Evolutionary conservation across 108 stramenopile genomes (phyloP), one percentile per base, ranked within the genome.

Genomic region (Pseudonitzschia multistriata): DNA sequence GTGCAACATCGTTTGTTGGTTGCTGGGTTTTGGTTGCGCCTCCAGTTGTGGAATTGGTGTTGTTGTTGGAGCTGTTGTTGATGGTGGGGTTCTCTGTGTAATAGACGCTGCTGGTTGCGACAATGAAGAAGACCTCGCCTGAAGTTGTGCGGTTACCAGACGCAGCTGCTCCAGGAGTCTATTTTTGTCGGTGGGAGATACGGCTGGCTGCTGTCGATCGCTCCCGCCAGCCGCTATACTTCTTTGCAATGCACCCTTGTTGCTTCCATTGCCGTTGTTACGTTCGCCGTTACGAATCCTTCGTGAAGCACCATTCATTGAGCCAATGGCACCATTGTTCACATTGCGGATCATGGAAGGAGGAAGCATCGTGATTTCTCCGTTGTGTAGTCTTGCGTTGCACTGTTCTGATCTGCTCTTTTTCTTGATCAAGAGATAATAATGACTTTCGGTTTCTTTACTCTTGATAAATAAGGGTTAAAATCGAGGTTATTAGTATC

Each of bases 81-180:
- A 13, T 6, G 7, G 2, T 4, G 42, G 8, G 1, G 8, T 13
- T 1, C 13, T 45, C 1, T 13, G 28, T 27, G 83, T 25, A 47
- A 76, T 0, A 59, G 82, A 37, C 49, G 80, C 31, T 45, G 81
- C 55, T 15, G 75, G 28, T 69, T 33, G 17, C 79, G 80, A 24
- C 49, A 49, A 11, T 56, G 25, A 13, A 30, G 65, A 25, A 48
- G 40, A 27, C 48, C 25, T 45, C 28, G 47, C 47, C 48, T 25
- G 37, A 31, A 52, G 22, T 8, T 52, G 50, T 2, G 50, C 7
- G 24, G 50, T 24, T 22, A 52, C 24, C 22, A 52, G 24, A 7
- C 50, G 50, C 50, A 52, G 8, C 8, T 52, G 50, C 25, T 52
- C 24, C 50, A 52, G 25, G 25, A 52, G 11, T 5, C 3, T 49